Percentiles rank a stretch among this genome's conserved stretches.
Evolutionary conservation across 2,329 filamentous ascomycete genomes (phyloP).

Genomic region (Monosporascus sp.): DNA sequence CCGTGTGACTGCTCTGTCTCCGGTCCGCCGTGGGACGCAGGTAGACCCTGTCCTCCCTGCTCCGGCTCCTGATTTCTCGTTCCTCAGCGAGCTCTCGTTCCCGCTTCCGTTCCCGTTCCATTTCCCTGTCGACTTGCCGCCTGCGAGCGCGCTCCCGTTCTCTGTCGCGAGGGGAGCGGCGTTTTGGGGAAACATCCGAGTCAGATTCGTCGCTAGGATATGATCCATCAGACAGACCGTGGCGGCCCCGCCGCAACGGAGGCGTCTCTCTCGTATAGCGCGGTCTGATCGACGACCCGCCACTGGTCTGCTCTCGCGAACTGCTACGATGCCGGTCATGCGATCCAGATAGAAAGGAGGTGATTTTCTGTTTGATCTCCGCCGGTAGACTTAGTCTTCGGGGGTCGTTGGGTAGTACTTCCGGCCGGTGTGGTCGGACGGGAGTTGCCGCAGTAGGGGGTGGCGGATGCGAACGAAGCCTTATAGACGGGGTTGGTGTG

Average conservation of each 20-base stretch:
- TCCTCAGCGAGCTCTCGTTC: conserved; percentile 7
- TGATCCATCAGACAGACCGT: conserved; percentile 24
- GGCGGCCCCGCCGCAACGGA: conserved; percentile 19
- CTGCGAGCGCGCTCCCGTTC: conserved; percentile 20
- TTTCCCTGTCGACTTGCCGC: conserved; percentile 14
- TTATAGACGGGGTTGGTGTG: conserved; percentile 10
- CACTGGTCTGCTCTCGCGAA: conserved; percentile 20
- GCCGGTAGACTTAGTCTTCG: conserved; percentile 21
- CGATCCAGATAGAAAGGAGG: conserved; percentile 20
- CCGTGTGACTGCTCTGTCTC: conserved; percentile 26
- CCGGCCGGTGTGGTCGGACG: conserved; percentile 15
- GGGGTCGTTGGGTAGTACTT: conserved; percentile 19
- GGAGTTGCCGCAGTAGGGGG: conserved; percentile 12
- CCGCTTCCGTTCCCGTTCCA: conserved; percentile 17
- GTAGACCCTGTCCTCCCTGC: conserved; percentile 19
- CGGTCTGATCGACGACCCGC: conserved; percentile 4
- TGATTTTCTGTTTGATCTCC: conserved; percentile 22
- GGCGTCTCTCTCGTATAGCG: conserved; percentile 12
- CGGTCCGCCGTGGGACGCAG: conserved; percentile 19
- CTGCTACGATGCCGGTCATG: conserved; percentile 22
- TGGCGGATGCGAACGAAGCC: conserved; percentile 14
- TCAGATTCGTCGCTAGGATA: conserved; percentile 23
- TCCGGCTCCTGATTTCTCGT: conserved; percentile 14
- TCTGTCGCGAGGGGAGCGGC: conserved; percentile 17
- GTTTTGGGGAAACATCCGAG: conserved; percentile 15